Evolutionary conservation across 2,329 filamentous ascomycete genomes (phyloP).

Genomic region (Exophiala sideris): DNA sequence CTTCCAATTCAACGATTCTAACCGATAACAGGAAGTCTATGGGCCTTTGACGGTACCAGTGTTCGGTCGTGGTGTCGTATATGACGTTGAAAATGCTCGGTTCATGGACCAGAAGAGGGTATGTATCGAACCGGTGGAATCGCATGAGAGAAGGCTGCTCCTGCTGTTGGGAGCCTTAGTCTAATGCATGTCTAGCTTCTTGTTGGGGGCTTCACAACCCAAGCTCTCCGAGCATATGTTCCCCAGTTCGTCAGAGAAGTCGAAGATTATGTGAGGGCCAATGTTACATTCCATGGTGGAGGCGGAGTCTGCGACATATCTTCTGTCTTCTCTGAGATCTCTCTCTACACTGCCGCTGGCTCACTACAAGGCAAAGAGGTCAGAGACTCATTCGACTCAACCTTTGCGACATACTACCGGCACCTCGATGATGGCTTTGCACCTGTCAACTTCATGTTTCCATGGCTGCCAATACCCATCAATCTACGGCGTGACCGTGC

Average conservation of each 20-base stretch:
- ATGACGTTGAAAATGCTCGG: slow-evolving; percentile 86
- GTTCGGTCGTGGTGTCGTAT: slow-evolving; percentile 83
- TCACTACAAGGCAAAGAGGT: slow-evolving; percentile 82
- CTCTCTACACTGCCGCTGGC: slow-evolving; percentile 84
- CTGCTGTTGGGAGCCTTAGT: slow-evolving; percentile 20
- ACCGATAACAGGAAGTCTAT: slow-evolving; percentile 63
- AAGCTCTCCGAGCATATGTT: slow-evolving; percentile 68
- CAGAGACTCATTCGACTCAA: slow-evolving; percentile 73
- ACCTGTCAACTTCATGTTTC: slow-evolving; percentile 84
- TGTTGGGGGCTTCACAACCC: slow-evolving; percentile 61
- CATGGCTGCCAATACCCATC: slow-evolving; percentile 85
- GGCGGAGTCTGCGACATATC: slow-evolving; percentile 69
- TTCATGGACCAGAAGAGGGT: slow-evolving; percentile 97
- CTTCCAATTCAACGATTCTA: too few relatives aligned
- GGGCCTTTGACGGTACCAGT: slow-evolving; percentile 67
- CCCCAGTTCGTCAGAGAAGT: slow-evolving; percentile 74
- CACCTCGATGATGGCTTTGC: slow-evolving; percentile 88
- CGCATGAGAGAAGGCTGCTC: too few relatives aligned
- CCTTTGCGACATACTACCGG: slow-evolving; percentile 78
- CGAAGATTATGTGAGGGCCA: slow-evolving; percentile 67
- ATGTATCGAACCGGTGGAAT: slow-evolving; percentile 21
- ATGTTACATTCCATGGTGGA: slow-evolving; percentile 63
- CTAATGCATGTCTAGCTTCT: slow-evolving; percentile 48
- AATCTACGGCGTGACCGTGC: slow-evolving; percentile 78
- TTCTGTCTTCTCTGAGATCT: slow-evolving; percentile 77